These are phyloP conservation scores for Xylaria sp. DNA, from an alignment of 2,329 filamentous ascomycete species.

Conservation along the genomic window DNA sequence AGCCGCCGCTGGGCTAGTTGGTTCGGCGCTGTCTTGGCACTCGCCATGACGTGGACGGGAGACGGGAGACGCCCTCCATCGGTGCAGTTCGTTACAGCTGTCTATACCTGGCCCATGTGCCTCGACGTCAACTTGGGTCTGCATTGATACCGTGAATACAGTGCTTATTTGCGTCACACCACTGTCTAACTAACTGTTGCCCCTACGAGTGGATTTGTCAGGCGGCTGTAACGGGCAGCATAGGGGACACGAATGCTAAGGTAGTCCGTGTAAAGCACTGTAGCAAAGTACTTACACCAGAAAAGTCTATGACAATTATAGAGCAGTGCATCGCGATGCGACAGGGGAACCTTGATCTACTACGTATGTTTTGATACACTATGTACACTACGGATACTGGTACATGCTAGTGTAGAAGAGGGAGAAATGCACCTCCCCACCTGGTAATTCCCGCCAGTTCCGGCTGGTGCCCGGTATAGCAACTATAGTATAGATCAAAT, in stretches of 20 bases:
- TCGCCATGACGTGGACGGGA: conserved; percentile 23
- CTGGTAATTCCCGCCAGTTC: conserved; percentile 26
- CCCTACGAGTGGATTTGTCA: neutral
- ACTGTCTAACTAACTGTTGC: neutral
- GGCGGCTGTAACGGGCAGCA: neutral
- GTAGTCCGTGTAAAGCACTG: neutral
- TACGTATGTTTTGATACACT: too few species aligned
- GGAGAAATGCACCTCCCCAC: conserved; percentile 10
- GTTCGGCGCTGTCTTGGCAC: conserved; percentile 9
- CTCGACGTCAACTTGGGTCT: too few species aligned
- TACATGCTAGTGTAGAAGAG: too few species aligned
- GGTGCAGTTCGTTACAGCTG: neutral
- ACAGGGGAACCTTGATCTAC: too few species aligned
- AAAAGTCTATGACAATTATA: neutral
- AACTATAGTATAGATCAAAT: neutral
- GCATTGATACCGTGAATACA: too few species aligned
- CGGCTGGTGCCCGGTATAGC: conserved; percentile 8
- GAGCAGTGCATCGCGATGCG: neutral
- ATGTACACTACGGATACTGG: too few species aligned
- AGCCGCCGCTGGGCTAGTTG: neutral
- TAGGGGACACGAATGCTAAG: neutral
- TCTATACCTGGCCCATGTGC: neutral
- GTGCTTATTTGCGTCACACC: too few species aligned
- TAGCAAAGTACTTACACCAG: neutral
- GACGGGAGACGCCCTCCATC: neutral